These are phyloP conservation scores for Fusarium nodosum DNA, from an alignment of 2,329 filamentous ascomycete genomes.

Conservation along the genomic window DNA sequence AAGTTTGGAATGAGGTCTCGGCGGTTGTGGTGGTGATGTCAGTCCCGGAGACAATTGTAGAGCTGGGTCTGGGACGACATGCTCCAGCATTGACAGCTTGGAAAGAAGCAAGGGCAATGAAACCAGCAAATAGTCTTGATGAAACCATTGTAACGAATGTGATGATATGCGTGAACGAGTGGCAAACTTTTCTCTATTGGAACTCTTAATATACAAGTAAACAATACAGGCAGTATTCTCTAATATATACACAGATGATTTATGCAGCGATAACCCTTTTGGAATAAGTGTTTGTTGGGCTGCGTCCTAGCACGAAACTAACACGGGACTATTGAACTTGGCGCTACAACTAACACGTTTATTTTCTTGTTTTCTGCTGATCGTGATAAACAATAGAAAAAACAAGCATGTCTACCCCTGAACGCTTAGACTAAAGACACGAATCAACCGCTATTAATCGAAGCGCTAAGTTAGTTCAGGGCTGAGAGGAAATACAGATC, in stretches of 20 bases:
- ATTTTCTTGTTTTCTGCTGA: constrained; percentile 12
- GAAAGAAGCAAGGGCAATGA: constrained; percentile 1
- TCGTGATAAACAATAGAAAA: neutral
- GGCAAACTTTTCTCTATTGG: neutral
- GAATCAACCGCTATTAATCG: neutral
- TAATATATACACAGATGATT: neutral
- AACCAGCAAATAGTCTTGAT: neutral
- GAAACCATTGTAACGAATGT: constrained; percentile 7
- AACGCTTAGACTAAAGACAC: neutral
- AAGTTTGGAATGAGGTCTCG: neutral
- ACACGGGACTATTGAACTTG: neutral
- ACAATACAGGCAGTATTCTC: neutral
- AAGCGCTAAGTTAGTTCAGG: neutral
- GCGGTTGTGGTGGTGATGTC: neutral
- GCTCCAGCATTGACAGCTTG: constrained; percentile 3
- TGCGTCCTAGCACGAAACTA: neutral
- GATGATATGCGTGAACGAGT: neutral
- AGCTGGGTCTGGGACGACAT: constrained; percentile 7
- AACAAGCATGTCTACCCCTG: constrained; percentile 5
- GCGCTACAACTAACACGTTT: neutral
- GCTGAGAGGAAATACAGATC: constrained; percentile 13
- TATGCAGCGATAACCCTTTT: neutral
- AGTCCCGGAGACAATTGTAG: neutral
- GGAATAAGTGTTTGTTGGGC: neutral
- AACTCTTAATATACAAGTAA: neutral